Percentiles rank a stretch among this genome's conserved stretches.
Evolutionary conservation across 2,329 filamentous ascomycete genomes (phyloP).

Genomic region (Penicillium hordei): DNA sequence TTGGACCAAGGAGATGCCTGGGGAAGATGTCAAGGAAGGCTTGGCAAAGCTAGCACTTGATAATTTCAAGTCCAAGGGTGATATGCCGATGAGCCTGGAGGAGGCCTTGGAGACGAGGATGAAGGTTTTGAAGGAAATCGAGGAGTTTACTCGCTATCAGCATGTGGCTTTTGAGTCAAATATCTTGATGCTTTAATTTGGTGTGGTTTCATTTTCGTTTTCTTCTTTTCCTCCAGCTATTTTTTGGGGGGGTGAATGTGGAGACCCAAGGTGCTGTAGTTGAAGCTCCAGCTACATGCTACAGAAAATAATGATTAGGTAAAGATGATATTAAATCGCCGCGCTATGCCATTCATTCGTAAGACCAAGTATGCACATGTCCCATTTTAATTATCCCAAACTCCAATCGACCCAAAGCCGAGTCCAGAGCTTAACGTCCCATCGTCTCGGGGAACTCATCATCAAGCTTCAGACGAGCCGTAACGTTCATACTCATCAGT

Average conservation of each 20-base stretch:
- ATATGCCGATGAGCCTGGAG: constrained; percentile 37
- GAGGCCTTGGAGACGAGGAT: constrained; percentile 42
- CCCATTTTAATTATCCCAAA: constrained; percentile 16
- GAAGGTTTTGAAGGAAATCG: constrained; percentile 21
- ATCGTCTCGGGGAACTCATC: constrained; percentile 76
- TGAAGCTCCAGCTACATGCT: neutral
- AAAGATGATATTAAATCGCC: constrained; percentile 23
- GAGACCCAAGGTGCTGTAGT: neutral
- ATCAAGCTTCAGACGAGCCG: constrained; percentile 82
- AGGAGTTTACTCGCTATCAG: constrained; percentile 31
- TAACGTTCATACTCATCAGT: constrained; percentile 98
- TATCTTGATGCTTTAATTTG: constrained; percentile 21
- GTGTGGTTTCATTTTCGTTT: neutral
- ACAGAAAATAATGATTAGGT: neutral
- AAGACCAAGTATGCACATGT: constrained; percentile 19
- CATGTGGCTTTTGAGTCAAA: constrained; percentile 33
- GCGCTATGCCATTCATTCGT: constrained; percentile 29
- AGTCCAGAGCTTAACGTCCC: constrained; percentile 29
- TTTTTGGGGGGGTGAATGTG: neutral
- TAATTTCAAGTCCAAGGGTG: constrained; percentile 21
- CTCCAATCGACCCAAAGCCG: constrained; percentile 3
- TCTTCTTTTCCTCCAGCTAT: neutral
- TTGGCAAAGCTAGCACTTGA: constrained; percentile 24
- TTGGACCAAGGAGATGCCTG: constrained; percentile 39
- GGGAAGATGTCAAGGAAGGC: constrained; percentile 7